phyloP scores from a whole-genome alignment of 768 basidiomycete genomes.

The Mycena chlorophos region DNA sequence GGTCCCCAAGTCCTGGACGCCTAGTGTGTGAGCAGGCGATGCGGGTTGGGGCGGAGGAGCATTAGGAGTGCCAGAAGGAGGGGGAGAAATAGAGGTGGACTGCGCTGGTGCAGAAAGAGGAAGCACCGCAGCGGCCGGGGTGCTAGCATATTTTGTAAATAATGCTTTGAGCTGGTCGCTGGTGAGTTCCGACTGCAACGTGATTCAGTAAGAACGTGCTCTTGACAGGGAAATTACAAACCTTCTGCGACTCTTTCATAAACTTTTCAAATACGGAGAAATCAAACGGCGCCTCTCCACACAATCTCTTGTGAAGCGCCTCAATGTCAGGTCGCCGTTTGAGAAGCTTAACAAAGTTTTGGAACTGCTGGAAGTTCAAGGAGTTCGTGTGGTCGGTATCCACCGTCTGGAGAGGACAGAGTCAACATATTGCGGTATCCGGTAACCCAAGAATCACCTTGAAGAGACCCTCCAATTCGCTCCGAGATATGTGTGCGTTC shows the following conservation, averaged over 20 bases:
- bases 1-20: conserved; percentile 53
- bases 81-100: background rate
- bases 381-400: conserved; percentile 37
- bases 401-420: conserved; percentile 46
- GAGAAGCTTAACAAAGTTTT: conserved; percentile 63
- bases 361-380: conserved; percentile 65
- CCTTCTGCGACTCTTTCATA: conserved; percentile 26
- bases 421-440: background rate
- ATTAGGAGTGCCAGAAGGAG: background rate
- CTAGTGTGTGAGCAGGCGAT: conserved; percentile 30
- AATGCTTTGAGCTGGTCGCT: conserved; percentile 21
- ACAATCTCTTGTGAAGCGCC: conserved; percentile 38
- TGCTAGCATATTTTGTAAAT: conserved; percentile 26
- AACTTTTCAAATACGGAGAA: conserved; percentile 24
- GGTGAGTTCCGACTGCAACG: conserved; percentile 25
- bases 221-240: conserved; percentile 1
- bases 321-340: conserved; percentile 67
- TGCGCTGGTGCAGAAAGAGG: background rate
- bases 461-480: conserved; percentile 49
- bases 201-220: background rate
- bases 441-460: conserved; percentile 30
- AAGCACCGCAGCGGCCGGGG: background rate
- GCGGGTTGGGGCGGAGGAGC: conserved; percentile 7
- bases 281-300: conserved; percentile 16
- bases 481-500: conserved; percentile 48